phyloP scores from a whole-genome alignment of 768 basidiomycete genomes.

The Russula emetica region DNA sequence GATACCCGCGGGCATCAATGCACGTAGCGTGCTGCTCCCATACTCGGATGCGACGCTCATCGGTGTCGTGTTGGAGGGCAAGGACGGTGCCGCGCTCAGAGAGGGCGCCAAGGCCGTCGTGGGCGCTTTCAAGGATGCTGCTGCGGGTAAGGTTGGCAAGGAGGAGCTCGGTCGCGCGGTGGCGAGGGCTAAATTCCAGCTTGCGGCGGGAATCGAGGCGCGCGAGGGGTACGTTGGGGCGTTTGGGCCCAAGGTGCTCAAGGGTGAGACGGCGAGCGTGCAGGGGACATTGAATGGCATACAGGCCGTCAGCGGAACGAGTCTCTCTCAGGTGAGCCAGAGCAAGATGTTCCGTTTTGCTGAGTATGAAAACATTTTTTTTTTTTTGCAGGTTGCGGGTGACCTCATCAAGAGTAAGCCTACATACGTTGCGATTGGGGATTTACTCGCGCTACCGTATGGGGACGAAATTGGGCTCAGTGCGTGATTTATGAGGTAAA shows the following conservation, averaged over 20 bases:
- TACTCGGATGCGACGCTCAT: conserved; percentile 92
- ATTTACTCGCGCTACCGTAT: conserved; percentile 70
- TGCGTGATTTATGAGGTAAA: conserved; percentile 7
- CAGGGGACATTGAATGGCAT: conserved; percentile 62
- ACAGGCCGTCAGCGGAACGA: conserved; percentile 61
- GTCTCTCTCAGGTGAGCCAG: conserved; percentile 61
- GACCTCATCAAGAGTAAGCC: conserved; percentile 71
- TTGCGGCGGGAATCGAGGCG: conserved; percentile 65
- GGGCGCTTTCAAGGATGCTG: conserved; percentile 53
- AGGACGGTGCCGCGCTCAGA: conserved; percentile 56
- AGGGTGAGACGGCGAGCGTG: conserved; percentile 51
- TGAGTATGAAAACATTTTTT: not conserved
- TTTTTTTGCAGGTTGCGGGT: conserved; percentile 50
- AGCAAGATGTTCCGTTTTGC: not conserved
- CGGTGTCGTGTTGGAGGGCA: conserved; percentile 74
- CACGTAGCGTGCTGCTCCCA: conserved; percentile 71
- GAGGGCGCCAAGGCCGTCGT: conserved; percentile 68
- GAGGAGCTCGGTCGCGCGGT: conserved; percentile 79
- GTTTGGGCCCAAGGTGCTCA: conserved; percentile 64
- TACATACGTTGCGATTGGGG: conserved; percentile 83
- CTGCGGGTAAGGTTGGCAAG: conserved; percentile 43
- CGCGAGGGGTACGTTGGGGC: conserved; percentile 60
- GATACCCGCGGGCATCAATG: conserved; percentile 56
- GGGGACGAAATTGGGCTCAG: conserved; percentile 74
- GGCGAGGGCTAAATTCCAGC: conserved; percentile 83